Evolutionary conservation across 2,329 filamentous ascomycete genomes (phyloP).

Genomic region (Venturia carpophila): DNA sequence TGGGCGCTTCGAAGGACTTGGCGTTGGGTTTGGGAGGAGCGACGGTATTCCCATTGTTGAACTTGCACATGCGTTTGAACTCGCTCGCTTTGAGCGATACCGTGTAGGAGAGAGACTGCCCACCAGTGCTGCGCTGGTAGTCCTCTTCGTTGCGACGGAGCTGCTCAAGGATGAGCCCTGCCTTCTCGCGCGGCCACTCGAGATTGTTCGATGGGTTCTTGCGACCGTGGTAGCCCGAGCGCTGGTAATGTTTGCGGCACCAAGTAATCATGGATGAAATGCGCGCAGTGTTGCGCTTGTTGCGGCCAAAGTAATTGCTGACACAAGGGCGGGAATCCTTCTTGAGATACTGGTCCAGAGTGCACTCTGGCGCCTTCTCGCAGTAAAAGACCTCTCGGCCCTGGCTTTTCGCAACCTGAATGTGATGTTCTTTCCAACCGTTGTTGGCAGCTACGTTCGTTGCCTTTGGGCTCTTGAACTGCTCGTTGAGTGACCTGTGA

Average conservation of each 20-base stretch:
- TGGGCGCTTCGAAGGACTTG: neutral
- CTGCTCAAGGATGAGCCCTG: neutral
- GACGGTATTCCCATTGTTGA: constrained; percentile 2
- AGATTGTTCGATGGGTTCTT: constrained; percentile 9
- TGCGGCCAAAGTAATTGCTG: constrained; percentile 16
- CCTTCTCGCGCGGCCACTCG: constrained; percentile 13
- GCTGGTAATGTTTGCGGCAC: constrained; percentile 16
- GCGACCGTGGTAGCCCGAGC: neutral
- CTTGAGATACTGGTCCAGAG: neutral
- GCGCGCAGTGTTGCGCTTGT: constrained; percentile 13
- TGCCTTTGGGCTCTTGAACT: neutral
- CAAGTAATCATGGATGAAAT: constrained; percentile 8
- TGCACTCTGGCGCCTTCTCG: constrained; percentile 6
- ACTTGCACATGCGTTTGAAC: neutral
- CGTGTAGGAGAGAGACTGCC: constrained; percentile 1
- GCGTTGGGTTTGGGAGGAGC: neutral
- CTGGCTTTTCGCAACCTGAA: neutral
- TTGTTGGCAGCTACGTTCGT: neutral
- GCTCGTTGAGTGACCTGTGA: neutral
- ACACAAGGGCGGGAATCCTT: constrained; percentile 16
- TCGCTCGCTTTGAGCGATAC: constrained; percentile 13
- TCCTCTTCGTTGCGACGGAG: constrained; percentile 9
- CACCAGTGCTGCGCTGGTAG: neutral
- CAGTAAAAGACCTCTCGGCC: neutral
- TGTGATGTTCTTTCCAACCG: neutral